Percentiles rank a stretch among this genome's conserved stretches.
Evolutionary conservation across 176 grass and related monocot genomes (phyloP).

Genomic region (Juncus inflexus): DNA sequence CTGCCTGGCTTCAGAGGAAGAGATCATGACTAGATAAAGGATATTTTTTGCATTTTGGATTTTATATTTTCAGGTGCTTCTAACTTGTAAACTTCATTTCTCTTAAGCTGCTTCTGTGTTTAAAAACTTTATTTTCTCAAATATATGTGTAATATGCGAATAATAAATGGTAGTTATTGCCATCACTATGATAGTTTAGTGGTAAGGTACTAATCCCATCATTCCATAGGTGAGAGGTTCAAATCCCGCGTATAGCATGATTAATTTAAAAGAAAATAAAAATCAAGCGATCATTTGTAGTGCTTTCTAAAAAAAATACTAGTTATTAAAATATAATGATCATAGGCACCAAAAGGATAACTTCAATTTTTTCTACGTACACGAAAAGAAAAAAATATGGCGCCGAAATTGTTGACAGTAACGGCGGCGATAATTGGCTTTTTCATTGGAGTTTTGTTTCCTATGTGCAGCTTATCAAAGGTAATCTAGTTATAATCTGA

Average conservation of each 20-base stretch:
- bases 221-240: no score
- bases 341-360: no score
- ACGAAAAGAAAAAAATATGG: conserved; percentile 13
- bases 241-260: no score
- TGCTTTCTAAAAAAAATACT: no score
- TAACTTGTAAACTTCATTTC: no score
- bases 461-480: conserved; percentile 25
- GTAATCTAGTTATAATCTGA: conserved; percentile 12
- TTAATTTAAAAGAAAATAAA: no score
- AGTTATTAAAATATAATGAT: neutral
- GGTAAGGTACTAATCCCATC: no score
- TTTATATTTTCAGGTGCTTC: neutral
- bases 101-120: no score
- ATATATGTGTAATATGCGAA: neutral
- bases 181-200: no score
- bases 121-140: conserved; percentile 9
- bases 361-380: conserved; percentile 1
- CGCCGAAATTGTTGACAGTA: conserved; percentile 14
- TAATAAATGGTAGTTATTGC: neutral
- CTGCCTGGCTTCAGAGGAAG: no score
- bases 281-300: no score
- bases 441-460: conserved; percentile 35
- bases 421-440: conserved; percentile 28
- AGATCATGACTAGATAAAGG: no score
- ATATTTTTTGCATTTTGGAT: neutral